These are phyloP conservation scores for Fusarium sp. DNA, from an alignment of 2,329 filamentous ascomycete species.

Conservation along the genomic window DNA sequence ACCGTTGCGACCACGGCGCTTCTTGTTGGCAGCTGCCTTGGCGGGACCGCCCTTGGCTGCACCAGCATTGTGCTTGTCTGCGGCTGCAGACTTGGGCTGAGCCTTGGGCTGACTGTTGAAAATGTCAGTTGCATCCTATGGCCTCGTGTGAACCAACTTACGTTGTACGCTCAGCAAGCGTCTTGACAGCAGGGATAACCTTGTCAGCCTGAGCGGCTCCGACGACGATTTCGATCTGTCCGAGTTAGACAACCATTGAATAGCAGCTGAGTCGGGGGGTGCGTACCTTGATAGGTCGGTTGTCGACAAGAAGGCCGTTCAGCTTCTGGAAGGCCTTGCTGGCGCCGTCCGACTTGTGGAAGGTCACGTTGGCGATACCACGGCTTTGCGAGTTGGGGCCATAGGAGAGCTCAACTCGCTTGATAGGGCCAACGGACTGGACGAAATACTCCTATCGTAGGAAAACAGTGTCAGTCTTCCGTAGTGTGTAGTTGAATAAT, in stretches of 20 bases:
- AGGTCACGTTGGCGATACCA: slow-evolving; percentile 92
- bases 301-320: slow-evolving; percentile 93
- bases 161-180: slow-evolving; percentile 86
- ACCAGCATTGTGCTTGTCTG: slow-evolving; percentile 76
- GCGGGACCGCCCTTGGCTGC: slow-evolving; percentile 59
- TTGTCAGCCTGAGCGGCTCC: slow-evolving; percentile 81
- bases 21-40: slow-evolving; percentile 65
- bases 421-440: slow-evolving; percentile 90
- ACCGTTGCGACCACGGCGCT: slow-evolving; percentile 68
- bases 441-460: slow-evolving; percentile 93
- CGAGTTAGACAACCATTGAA: slow-evolving; percentile 42
- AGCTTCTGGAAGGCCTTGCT: slow-evolving; percentile 86
- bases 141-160: slow-evolving; percentile 58
- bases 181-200: slow-evolving; percentile 76
- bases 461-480: slow-evolving; percentile 77
- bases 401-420: slow-evolving; percentile 92
- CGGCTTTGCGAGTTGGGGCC: slow-evolving; percentile 93
- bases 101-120: slow-evolving; percentile 52
- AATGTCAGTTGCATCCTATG: slow-evolving; percentile 28
- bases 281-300: slow-evolving; percentile 86
- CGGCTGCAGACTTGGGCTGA: slow-evolving; percentile 86
- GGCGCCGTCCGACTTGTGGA: slow-evolving; percentile 85
- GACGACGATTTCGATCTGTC: slow-evolving; percentile 90
- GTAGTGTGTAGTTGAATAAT: slow-evolving; percentile 47
- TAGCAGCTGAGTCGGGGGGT: not conserved